Evolutionary conservation across 2,329 filamentous ascomycete species (phyloP).

Genomic region (Exophiala sideris): DNA sequence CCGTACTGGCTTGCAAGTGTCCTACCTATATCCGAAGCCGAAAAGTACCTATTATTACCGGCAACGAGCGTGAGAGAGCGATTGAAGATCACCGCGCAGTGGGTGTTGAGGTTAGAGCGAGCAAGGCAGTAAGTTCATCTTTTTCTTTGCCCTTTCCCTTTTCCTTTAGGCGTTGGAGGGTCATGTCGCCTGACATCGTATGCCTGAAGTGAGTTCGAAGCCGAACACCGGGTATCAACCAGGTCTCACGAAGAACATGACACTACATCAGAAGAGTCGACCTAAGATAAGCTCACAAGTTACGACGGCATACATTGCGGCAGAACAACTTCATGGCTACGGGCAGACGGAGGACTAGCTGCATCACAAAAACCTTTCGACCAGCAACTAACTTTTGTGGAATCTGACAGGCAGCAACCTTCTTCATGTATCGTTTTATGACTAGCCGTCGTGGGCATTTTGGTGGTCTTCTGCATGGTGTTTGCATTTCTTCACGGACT

Average conservation of each 20-base stretch:
- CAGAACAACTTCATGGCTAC: slow-evolving; percentile 2
- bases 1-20: slow-evolving; percentile 90
- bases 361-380: slow-evolving; percentile 1
- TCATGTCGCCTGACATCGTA: slow-evolving; percentile 24
- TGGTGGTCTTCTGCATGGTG: slow-evolving; percentile 15
- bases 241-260: slow-evolving; percentile 8
- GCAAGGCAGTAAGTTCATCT: slow-evolving; percentile 60
- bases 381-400: slow-evolving; percentile 22
- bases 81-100: slow-evolving; percentile 75
- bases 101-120: slow-evolving; percentile 71
- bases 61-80: slow-evolving; percentile 75
- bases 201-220: slow-evolving; percentile 22
- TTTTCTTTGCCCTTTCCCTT: slow-evolving; percentile 14
- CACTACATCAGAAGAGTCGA: too few relatives aligned
- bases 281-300: neutral
- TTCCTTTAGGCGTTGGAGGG: slow-evolving; percentile 10
- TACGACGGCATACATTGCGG: neutral
- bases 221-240: slow-evolving; percentile 2
- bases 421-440: slow-evolving; percentile 41
- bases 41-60: slow-evolving; percentile 73
- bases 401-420: slow-evolving; percentile 29
- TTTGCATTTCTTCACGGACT: slow-evolving; percentile 5
- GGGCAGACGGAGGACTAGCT: neutral
- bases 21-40: slow-evolving; percentile 69
- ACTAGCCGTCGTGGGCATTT: slow-evolving; percentile 31